phyloP scores from a whole-genome alignment of 2,329 filamentous ascomycete genomes.

The Pseudogymnoascus sp. region DNA sequence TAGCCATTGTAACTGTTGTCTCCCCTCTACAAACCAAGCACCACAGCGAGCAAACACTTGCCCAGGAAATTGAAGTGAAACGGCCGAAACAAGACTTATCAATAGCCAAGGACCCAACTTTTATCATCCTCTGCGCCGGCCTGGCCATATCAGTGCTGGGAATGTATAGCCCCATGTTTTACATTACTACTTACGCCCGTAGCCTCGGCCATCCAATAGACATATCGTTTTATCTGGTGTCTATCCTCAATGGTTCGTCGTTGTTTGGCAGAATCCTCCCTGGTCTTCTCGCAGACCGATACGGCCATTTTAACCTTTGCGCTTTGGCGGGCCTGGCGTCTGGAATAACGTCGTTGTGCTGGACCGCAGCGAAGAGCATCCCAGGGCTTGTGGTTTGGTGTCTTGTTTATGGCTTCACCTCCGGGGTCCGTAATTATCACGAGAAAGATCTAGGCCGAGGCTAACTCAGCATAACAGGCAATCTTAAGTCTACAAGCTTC shows the following conservation, averaged over 20 bases:
- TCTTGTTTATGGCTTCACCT: conserved; percentile 19
- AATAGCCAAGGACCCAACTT: conserved; percentile 14
- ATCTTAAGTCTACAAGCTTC: conserved; percentile 22
- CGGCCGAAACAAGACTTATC: conserved; percentile 16
- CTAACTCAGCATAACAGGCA: conserved; percentile 12
- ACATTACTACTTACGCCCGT: conserved; percentile 16
- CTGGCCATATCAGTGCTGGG: conserved; percentile 19
- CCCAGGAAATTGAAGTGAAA: background rate
- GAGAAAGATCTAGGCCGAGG: background rate
- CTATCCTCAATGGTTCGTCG: conserved; percentile 19
- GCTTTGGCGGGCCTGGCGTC: conserved; percentile 15
- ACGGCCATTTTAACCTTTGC: conserved; percentile 19
- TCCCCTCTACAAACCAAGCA: background rate
- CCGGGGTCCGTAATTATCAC: conserved; percentile 13
- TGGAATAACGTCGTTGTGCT: conserved; percentile 18
- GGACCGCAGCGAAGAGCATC: conserved; percentile 17
- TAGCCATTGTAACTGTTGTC: conserved; percentile 14
- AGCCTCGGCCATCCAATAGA: conserved; percentile 13
- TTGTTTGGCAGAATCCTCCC: conserved; percentile 19
- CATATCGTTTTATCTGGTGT: conserved; percentile 19
- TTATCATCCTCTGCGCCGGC: conserved; percentile 12
- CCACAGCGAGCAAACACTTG: background rate
- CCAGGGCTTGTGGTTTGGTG: conserved; percentile 16
- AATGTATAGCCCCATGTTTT: conserved; percentile 19
- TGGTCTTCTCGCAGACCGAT: conserved; percentile 17